phyloP scores from a whole-genome alignment of 257 asterid genomes.

The Solanum neorickii region DNA sequence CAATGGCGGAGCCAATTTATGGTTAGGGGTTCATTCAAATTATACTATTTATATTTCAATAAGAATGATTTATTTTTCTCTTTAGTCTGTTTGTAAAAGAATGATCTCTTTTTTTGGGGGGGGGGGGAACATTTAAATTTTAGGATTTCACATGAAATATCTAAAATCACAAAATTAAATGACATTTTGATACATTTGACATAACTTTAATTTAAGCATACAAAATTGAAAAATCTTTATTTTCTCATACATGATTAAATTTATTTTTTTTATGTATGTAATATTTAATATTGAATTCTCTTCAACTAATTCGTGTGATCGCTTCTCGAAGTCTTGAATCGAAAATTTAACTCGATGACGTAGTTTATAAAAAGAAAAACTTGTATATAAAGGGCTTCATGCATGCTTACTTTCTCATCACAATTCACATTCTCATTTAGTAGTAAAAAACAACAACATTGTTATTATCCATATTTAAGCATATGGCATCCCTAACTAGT shows the following conservation, averaged over 20 bases:
- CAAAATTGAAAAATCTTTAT: no score
- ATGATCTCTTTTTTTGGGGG: no score
- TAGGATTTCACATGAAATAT: background rate
- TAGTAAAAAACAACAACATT: background rate
- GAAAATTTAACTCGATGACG: background rate
- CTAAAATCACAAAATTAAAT: no score
- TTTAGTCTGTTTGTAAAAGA: background rate
- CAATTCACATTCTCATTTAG: background rate
- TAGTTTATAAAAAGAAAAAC: background rate
- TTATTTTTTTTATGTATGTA: no score
- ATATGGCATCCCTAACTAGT: background rate
- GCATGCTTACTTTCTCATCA: background rate
- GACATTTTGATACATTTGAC: no score
- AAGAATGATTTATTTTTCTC: no score
- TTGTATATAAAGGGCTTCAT: background rate
- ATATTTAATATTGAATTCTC: background rate
- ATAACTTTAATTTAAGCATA: background rate
- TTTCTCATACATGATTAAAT: no score
- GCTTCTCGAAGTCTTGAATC: no score
- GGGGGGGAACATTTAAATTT: background rate
- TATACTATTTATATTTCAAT: rapidly evolving
- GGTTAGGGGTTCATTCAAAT: no score
- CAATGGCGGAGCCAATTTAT: background rate
- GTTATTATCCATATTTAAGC: background rate
- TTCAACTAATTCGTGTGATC: no score